Evolutionary conservation across 129 eudicot genomes (phyloP).

Genomic region (Pulicaria dysenterica): DNA sequence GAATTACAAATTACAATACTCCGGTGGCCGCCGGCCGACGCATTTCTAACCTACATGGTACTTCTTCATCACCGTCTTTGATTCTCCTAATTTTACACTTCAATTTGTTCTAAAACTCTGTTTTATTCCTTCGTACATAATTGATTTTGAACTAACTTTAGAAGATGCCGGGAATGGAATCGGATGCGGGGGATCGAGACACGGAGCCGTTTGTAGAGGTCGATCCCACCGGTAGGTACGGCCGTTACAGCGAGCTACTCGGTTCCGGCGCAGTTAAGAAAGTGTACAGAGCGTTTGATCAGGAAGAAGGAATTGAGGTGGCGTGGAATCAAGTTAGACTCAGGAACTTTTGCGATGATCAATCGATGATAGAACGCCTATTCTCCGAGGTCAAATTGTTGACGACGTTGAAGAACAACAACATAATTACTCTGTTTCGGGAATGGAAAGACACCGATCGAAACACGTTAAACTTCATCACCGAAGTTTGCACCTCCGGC

Average conservation of each 20-base stretch:
- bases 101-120: neutral
- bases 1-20: neutral
- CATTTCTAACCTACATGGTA: slow-evolving; percentile 23
- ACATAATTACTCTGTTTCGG: slow-evolving; percentile 47
- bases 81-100: neutral
- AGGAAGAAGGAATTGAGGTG: slow-evolving; percentile 82
- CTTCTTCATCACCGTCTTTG: neutral
- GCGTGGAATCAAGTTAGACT: slow-evolving; percentile 81
- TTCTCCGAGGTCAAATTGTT: slow-evolving; percentile 57
- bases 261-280: slow-evolving; percentile 71
- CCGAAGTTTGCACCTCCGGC: slow-evolving; percentile 72
- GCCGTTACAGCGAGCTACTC: slow-evolving; percentile 65
- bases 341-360: slow-evolving; percentile 43
- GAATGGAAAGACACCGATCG: slow-evolving; percentile 52
- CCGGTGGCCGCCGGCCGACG: slow-evolving; percentile 20
- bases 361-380: slow-evolving; percentile 51
- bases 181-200: slow-evolving; percentile 37
- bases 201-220: slow-evolving; percentile 56
- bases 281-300: slow-evolving; percentile 80
- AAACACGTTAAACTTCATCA: slow-evolving; percentile 64
- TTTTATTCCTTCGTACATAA: neutral
- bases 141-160: neutral
- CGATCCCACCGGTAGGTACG: slow-evolving; percentile 69
- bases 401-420: slow-evolving; percentile 46
- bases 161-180: slow-evolving; percentile 47